Evolutionary conservation across 2,329 filamentous ascomycete genomes (phyloP), one percentile per base, ranked within the genome.

Genomic region (Botrytis sinoallii): DNA sequence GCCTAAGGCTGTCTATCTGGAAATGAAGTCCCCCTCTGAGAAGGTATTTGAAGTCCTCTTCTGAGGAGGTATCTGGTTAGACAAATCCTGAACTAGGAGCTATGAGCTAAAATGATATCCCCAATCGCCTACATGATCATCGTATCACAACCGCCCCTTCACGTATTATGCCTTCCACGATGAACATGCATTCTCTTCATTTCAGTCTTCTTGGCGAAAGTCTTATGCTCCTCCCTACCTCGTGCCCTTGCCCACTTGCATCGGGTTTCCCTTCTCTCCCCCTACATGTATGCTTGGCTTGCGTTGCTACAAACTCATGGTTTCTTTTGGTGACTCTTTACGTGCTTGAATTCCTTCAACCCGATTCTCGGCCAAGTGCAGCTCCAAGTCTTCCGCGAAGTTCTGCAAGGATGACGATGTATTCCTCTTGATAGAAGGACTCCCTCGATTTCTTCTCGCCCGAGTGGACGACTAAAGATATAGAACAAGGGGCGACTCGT

Each of bases 391-490:
- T 64, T 18, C 71, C 71, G 16, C 71, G 63, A 4, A 72, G 55
- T 29, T 72, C 64, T 16, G 71, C 60, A 18, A 72, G 38, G 25
- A 72, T 72, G 14, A 72, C 32, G 9, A 72, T 46, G 29, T 72
- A 72, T 69, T 72, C 71, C 3, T 69, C 71, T 42, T 72, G 63
- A 61, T 72, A 72, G 42, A 72, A 72, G 12, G 64, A 60, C 22
- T 38, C 63, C 25, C 42, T 38, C 12, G 52, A 29, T 18, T 69
- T 72, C 18, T 69, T 61, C 25, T 48, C 52, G 25, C 46, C 35
- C 71, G 71, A 72, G 71, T 72, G 71, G 64, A 72, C 35, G 29
- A 72, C 42, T 40, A 69, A n/a, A n/a, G 63, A 68, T 68, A 69
- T 57, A 10, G 40, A 72, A 18, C 60, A 59, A 40, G 63, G 52